Evolutionary conservation across 1,284 basidiomycete genomes (phyloP), one percentile per base, ranked within the genome.

Genomic region (Trichosporon asahii): DNA sequence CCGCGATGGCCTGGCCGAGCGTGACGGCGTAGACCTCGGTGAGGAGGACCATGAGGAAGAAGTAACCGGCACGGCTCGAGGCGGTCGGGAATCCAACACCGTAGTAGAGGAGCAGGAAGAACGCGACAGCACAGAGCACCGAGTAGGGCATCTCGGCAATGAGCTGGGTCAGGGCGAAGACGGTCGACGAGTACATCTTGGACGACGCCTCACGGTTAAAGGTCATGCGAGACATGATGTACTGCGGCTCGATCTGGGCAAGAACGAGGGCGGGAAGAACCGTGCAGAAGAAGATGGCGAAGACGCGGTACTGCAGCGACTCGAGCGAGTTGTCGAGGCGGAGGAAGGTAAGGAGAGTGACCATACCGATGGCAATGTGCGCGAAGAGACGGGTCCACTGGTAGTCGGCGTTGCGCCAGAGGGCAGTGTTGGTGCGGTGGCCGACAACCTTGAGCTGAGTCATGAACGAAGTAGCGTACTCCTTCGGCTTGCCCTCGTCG

Each of bases 281-380:
- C 46, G 77, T 79, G 60, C 78, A 77, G 68, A 85, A 85, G 80
- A 85, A 85, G 70, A 81, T 74, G 64, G 82, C 79, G 82, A 95
- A 95, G 44, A 93, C 88, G 46, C 92, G 87, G 85, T 94, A 95
- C 79, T 98, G 91, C 31, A 97, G 84, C 64, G 91, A 89, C 64
- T 90, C 87, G 49, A 88, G 73, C 71, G 89, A 89, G 76, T 88
- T 84, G 65, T 88, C 87, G 25, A 95, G 85, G 78, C 91, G 89
- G 68, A 98, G 85, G 88, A 95, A 95, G 14, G 92, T 91, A 66
- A 98, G 85, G 33, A 90, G 90, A 68, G 94, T 87, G 79, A 91
- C 89, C 3, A 96, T 85, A 7, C 91, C 90, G 72, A 95, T 90
- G 78, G 90, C 88, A 7, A 86, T 85, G 74, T 90, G 90, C 6